A percentile compares a stretch with the other conserved stretches of the same genome.
Conservation (phyloP, 768 basidiomycete species). For the Phylloporus sp. region DNA sequence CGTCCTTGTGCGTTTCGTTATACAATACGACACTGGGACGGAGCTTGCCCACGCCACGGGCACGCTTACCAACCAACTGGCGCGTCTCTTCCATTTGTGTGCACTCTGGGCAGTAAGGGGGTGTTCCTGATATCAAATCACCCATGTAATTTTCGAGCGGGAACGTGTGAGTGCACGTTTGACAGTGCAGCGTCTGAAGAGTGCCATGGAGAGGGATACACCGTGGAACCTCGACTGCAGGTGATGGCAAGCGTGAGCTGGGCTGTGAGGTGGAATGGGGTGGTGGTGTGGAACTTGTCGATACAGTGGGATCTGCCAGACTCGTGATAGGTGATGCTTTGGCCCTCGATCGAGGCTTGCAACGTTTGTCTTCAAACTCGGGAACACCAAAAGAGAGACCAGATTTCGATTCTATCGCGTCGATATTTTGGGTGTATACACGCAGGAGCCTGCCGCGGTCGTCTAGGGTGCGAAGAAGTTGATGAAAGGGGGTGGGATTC, state of each 20-base stretch:
- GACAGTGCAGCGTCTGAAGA: conserved; percentile 74
- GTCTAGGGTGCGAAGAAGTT: conserved; percentile 69
- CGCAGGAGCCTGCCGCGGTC: conserved; percentile 72
- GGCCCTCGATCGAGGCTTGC: conserved; percentile 47
- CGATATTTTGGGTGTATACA: conserved; percentile 94
- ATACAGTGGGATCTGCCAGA: conserved; percentile 12
- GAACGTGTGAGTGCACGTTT: conserved; percentile 70
- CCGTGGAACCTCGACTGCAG: conserved; percentile 60
- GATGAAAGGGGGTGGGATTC: conserved; percentile 78
- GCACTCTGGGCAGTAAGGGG: conserved; percentile 80
- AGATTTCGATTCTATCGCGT: conserved; percentile 82
- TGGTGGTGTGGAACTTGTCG: conserved; percentile 12
- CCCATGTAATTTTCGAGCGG: conserved; percentile 61
- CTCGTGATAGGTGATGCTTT: conserved; percentile 28
- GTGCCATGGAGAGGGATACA: conserved; percentile 91
- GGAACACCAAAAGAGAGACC: conserved; percentile 87
- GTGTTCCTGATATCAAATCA: conserved; percentile 56
- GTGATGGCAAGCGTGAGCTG: conserved; percentile 44
- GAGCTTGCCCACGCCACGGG: conserved; percentile 73
- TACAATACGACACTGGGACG: conserved; percentile 89
- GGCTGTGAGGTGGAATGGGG: conserved; percentile 18
- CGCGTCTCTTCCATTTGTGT: conserved; percentile 63
- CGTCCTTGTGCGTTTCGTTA: conserved; percentile 84
- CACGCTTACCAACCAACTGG: conserved; percentile 71
- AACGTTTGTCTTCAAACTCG: conserved; percentile 55